Percentiles rank a stretch among this genome's conserved stretches.
phyloP scores from a whole-genome alignment of 805 yeast genomes.

The Wickerhamiella alocasiicola region DNA sequence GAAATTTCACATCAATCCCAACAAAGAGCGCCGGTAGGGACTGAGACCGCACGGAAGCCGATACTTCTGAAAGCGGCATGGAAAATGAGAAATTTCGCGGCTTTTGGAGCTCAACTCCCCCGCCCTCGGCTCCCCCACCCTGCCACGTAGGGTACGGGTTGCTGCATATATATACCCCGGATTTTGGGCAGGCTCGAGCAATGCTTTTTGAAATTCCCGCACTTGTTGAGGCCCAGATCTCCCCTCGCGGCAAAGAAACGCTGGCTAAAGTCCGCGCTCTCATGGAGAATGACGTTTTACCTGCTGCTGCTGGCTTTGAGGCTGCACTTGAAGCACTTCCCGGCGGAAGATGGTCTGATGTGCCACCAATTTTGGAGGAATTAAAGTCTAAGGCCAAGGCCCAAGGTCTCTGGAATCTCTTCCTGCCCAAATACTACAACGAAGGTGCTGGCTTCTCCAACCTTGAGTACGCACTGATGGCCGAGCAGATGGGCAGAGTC shows the following conservation, averaged over 20 bases:
- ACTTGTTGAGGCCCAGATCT: constrained; percentile 18
- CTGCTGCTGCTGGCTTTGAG: constrained; percentile 39
- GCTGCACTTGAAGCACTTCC: constrained; percentile 33
- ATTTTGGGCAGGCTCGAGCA: too few species aligned
- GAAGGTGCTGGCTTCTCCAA: constrained; percentile 49
- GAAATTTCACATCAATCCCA: background rate
- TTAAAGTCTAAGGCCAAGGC: constrained; percentile 41
- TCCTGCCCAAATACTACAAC: constrained; percentile 36
- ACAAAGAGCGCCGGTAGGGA: too few species aligned
- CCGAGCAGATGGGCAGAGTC: constrained; percentile 42
- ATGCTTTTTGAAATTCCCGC: constrained; percentile 14
- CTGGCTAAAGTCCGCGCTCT: constrained; percentile 34
- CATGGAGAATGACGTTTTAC: constrained; percentile 44
- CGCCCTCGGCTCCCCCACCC: too few species aligned
- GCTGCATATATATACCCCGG: too few species aligned
- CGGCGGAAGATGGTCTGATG: constrained; percentile 36
- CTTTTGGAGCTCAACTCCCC: too few species aligned
- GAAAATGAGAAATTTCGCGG: too few species aligned
- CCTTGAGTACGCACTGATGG: constrained; percentile 54
- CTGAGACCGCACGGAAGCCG: too few species aligned
- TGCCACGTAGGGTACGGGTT: too few species aligned
- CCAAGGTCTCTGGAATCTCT: constrained; percentile 50
- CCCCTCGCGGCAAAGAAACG: constrained; percentile 28
- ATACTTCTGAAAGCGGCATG: too few species aligned
- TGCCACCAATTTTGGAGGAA: constrained; percentile 39